These are phyloP conservation scores for Pyrenophora seminiperda DNA, from an alignment of 2,329 filamentous ascomycete species.

Conservation along the genomic window DNA sequence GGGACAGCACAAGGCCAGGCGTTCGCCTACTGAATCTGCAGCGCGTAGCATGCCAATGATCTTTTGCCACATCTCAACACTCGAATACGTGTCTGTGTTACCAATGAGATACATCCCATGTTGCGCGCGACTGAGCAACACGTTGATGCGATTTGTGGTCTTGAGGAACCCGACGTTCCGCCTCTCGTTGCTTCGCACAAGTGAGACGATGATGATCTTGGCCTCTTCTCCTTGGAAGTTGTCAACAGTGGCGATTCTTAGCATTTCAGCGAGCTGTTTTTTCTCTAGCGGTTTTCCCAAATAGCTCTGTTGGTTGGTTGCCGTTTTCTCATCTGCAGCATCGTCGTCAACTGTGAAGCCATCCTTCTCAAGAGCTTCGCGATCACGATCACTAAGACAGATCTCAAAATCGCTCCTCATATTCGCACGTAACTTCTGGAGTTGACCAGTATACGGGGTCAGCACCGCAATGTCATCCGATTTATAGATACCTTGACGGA, in stretches of 20 bases:
- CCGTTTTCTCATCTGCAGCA: neutral
- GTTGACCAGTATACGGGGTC: slow-evolving; percentile 67
- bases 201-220: slow-evolving; percentile 70
- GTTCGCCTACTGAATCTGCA: slow-evolving; percentile 19
- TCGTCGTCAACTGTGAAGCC: slow-evolving; percentile 21
- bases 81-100: slow-evolving; percentile 62
- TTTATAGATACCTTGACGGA: slow-evolving; percentile 66
- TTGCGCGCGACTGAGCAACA: slow-evolving; percentile 68
- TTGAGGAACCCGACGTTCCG: slow-evolving; percentile 68
- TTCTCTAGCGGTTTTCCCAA: slow-evolving; percentile 25
- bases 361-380: slow-evolving; percentile 55
- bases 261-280: slow-evolving; percentile 27
- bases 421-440: slow-evolving; percentile 56
- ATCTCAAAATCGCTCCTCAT: slow-evolving; percentile 62
- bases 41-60: slow-evolving; percentile 60
- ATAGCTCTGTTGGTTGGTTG: slow-evolving; percentile 3
- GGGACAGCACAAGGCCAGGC: slow-evolving; percentile 35
- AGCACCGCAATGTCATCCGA: slow-evolving; percentile 70
- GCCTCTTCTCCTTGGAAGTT: slow-evolving; percentile 82
- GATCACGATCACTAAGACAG: slow-evolving; percentile 67
- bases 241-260: slow-evolving; percentile 66
- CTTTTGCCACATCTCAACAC: slow-evolving; percentile 67
- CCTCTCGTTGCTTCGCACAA: slow-evolving; percentile 70
- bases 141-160: slow-evolving; percentile 71
- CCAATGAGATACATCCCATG: slow-evolving; percentile 76